Conservation (phyloP, 371 early-diverging fungal species). For the Entomophthora muscae region DNA sequence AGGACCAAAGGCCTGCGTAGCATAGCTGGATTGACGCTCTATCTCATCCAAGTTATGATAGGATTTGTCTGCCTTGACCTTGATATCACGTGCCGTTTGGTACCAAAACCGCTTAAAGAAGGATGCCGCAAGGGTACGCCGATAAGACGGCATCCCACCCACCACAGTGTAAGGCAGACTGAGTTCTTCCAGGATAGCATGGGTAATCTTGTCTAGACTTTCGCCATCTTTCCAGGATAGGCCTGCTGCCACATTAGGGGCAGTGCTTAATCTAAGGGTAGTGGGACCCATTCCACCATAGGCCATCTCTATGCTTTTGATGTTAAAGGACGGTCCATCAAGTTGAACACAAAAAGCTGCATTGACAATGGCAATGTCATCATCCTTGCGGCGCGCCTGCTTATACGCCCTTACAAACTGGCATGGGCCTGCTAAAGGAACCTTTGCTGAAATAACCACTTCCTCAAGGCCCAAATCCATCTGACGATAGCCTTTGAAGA, state of each 20-base stretch:
- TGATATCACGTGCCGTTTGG: conserved; percentile 15
- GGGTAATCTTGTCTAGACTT: conserved; percentile 5
- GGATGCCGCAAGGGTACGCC: conserved; percentile 38
- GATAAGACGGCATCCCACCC: conserved; percentile 61
- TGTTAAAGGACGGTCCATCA: conserved; percentile 17
- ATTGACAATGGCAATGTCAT: conserved; percentile 65
- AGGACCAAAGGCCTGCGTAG: neutral
- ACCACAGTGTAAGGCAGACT: conserved; percentile 24
- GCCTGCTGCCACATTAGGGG: conserved; percentile 20
- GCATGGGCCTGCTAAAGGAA: conserved; percentile 28
- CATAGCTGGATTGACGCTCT: neutral
- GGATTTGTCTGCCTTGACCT: conserved; percentile 6
- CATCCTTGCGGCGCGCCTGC: conserved; percentile 60
- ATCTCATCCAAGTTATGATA: neutral
- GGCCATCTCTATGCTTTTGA: conserved; percentile 25
- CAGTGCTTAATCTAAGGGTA: conserved; percentile 24
- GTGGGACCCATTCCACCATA: conserved; percentile 64
- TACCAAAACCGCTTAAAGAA: conserved; percentile 52
- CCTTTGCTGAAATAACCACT: conserved; percentile 28
- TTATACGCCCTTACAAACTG: conserved; percentile 53
- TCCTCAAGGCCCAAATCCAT: conserved; percentile 36
- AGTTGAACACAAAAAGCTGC: conserved; percentile 36
- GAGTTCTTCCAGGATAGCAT: neutral
- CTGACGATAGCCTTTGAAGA: conserved; percentile 56
- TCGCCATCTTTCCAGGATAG: conserved; percentile 24